phyloP scores from a whole-genome alignment of 441 rosid genomes.

The Flueggea neowawraea region DNA sequence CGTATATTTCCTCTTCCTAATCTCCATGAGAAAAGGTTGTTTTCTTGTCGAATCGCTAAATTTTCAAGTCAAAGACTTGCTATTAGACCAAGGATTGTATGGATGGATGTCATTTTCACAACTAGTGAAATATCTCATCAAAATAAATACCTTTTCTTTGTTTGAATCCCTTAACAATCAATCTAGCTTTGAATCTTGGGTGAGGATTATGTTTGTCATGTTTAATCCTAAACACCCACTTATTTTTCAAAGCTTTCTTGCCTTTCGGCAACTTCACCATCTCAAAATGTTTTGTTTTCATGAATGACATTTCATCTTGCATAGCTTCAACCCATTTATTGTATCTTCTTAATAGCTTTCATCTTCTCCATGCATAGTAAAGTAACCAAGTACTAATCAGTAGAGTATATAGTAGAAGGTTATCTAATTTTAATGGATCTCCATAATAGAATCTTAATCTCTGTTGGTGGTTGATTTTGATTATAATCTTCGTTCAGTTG shows the following conservation, averaged over 20 bases:
- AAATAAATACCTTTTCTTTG: conserved; percentile 3
- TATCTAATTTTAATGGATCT: too few species aligned
- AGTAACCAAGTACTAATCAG: too few species aligned
- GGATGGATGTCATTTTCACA: neutral
- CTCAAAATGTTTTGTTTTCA: neutral
- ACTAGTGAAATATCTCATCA: neutral
- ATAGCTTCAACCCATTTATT: neutral
- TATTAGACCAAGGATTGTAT: neutral
- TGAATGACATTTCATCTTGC: neutral
- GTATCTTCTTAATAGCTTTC: too few species aligned
- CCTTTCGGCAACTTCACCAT: neutral
- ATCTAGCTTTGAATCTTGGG: neutral
- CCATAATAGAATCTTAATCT: too few species aligned
- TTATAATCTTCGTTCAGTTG: too few species aligned
- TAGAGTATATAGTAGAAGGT: too few species aligned
- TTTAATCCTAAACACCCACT: conserved; percentile 3
- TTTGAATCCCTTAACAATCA: conserved; percentile 2
- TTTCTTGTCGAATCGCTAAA: neutral
- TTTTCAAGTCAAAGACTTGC: neutral
- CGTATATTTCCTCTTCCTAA: neutral
- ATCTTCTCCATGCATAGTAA: too few species aligned
- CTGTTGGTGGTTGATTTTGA: too few species aligned
- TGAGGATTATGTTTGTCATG: neutral
- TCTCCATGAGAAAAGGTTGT: neutral
- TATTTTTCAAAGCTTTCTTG: conserved; percentile 5